phyloP scores from a whole-genome alignment of 768 basidiomycete species.

The Botryobasidium botryosum region DNA sequence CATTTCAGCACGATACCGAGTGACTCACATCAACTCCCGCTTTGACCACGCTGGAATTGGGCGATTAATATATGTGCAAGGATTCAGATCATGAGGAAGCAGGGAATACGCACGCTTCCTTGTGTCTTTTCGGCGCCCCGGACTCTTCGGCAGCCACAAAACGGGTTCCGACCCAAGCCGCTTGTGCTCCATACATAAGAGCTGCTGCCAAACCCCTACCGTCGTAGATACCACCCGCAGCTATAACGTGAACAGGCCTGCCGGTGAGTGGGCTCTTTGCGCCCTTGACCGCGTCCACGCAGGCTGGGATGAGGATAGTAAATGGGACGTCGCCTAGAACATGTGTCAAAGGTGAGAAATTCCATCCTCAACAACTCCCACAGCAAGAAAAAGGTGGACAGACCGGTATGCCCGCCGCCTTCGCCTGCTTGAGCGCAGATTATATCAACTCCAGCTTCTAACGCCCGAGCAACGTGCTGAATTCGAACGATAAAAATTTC shows the following conservation, averaged over 20 bases:
- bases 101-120: slow-evolving; percentile 33
- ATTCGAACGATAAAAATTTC: slow-evolving; percentile 14
- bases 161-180: slow-evolving; percentile 68
- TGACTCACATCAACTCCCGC: neutral
- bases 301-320: slow-evolving; percentile 77
- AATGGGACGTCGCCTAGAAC: slow-evolving; percentile 68
- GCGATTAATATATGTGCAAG: neutral
- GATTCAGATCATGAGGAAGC: neutral
- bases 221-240: slow-evolving; percentile 83
- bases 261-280: slow-evolving; percentile 65
- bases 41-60: neutral
- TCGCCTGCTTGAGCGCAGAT: slow-evolving; percentile 93
- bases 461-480: slow-evolving; percentile 54
- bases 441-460: slow-evolving; percentile 73
- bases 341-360: no score
- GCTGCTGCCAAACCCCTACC: slow-evolving; percentile 78
- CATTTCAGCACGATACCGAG: neutral
- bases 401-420: slow-evolving; percentile 57
- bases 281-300: slow-evolving; percentile 69
- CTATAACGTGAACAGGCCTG: slow-evolving; percentile 70
- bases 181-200: slow-evolving; percentile 75
- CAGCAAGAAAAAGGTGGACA: no score
- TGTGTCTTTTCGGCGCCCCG: slow-evolving; percentile 67
- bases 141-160: slow-evolving; percentile 77
- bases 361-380: no score